phyloP scores from a whole-genome alignment of 1,284 basidiomycete genomes.

The Trametes sp. region DNA sequence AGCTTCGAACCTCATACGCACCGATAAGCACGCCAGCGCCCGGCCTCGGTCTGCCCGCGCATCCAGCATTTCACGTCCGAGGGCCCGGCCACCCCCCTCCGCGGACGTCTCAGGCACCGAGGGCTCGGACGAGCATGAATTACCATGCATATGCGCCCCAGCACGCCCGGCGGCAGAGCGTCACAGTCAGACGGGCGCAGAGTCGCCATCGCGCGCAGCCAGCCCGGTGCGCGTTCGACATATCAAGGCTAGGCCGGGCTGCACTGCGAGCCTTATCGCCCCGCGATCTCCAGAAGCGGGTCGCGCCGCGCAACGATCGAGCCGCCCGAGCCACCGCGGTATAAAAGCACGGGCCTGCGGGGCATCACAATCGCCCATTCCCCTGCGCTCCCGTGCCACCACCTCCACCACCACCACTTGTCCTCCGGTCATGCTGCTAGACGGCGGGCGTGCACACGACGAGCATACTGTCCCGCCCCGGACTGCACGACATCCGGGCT shows the following conservation, averaged over 20 bases:
- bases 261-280: conserved; percentile 9
- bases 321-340: conserved; percentile 10
- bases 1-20: neutral
- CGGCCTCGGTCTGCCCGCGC: neutral
- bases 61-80: neutral
- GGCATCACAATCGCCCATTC: neutral
- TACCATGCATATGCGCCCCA: too few species aligned
- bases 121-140: neutral
- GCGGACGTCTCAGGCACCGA: neutral
- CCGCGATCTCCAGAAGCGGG: conserved; percentile 9
- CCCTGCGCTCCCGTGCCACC: neutral
- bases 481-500: too few species aligned
- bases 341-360: conserved; percentile 7
- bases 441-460: neutral
- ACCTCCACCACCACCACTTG: neutral
- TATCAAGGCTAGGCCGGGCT: conserved; percentile 14
- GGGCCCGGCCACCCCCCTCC: neutral
- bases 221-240: conserved; percentile 15
- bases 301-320: neutral
- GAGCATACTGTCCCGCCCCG: neutral
- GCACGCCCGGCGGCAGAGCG: too few species aligned
- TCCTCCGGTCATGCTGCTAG: neutral
- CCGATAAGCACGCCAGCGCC: neutral
- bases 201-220: conserved; percentile 6
- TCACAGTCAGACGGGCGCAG: neutral